phyloP scores from a whole-genome alignment of 2,329 filamentous ascomycete genomes.

The Scedosporium apiospermum region DNA sequence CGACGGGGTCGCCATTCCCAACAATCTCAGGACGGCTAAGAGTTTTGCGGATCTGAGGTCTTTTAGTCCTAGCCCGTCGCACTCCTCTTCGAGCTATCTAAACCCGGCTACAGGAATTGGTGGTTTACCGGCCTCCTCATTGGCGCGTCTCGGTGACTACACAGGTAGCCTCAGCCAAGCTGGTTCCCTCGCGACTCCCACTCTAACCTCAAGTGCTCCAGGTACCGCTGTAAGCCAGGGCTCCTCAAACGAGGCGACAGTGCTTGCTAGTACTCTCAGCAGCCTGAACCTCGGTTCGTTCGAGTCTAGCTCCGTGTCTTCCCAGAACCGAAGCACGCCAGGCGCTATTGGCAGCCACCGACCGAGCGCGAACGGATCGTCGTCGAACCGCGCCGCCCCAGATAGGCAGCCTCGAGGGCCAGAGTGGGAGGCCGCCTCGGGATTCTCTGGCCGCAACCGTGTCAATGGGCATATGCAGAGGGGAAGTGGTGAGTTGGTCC shows the following conservation, averaged over 20 bases:
- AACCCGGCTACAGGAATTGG: conserved; percentile 37
- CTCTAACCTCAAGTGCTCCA: conserved; percentile 19
- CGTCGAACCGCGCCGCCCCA: conserved; percentile 35
- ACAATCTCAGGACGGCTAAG: conserved; percentile 85
- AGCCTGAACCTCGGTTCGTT: conserved; percentile 42
- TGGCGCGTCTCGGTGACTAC: conserved; percentile 36
- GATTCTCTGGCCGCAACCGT: conserved; percentile 44
- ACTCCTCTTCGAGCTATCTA: conserved; percentile 68
- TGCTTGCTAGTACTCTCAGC: conserved; percentile 37
- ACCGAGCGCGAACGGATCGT: conserved; percentile 35
- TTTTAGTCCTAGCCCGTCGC: conserved; percentile 89
- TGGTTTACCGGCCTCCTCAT: conserved; percentile 33
- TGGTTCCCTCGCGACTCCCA: conserved; percentile 24
- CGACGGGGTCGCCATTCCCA: conserved; percentile 50
- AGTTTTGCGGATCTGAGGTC: conserved; percentile 93
- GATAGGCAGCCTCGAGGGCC: conserved; percentile 57
- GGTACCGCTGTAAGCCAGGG: conserved; percentile 26
- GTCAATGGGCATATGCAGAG: conserved; percentile 52
- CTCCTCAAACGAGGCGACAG: conserved; percentile 19
- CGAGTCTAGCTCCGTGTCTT: conserved; percentile 31
- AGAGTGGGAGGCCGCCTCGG: conserved; percentile 46
- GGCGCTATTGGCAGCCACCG: conserved; percentile 59
- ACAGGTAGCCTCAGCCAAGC: conserved; percentile 26
- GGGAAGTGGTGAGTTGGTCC: conserved; percentile 44
- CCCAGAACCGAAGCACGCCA: conserved; percentile 36